Evolutionary conservation across 768 basidiomycete genomes (phyloP).

Genomic region (Podaxis sp.): DNA sequence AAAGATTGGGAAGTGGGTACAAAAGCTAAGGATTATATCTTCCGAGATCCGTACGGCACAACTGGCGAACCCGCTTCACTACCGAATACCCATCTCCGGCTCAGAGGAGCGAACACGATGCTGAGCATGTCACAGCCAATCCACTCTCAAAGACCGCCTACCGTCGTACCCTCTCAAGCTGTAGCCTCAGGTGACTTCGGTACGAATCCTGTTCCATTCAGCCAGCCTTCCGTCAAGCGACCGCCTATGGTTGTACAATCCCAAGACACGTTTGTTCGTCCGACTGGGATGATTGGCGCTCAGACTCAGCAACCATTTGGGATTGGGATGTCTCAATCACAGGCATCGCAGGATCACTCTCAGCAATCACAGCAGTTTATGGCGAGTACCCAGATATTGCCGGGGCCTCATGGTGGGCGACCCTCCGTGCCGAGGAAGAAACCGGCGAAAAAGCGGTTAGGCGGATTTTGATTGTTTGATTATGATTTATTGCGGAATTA

Average conservation of each 20-base stretch:
- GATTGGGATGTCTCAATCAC: conserved; percentile 1
- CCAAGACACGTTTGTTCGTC: not conserved
- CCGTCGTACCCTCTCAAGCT: conserved; percentile 7
- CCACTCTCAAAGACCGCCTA: conserved; percentile 6
- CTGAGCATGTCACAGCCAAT: conserved; percentile 1
- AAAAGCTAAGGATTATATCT: conserved; percentile 50
- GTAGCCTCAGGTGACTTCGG: not conserved
- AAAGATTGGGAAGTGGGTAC: conserved; percentile 66
- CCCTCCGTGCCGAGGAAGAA: conserved; percentile 52
- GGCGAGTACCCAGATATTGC: conserved; percentile 68
- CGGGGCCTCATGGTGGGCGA: conserved; percentile 72
- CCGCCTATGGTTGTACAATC: conserved; percentile 12
- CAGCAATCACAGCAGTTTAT: conserved; percentile 41
- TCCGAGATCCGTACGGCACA: conserved; percentile 54
- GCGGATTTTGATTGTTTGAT: conserved; percentile 58
- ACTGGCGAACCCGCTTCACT: conserved; percentile 17
- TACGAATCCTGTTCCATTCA: not conserved
- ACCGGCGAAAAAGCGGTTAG: conserved; percentile 62
- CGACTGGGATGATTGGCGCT: not conserved
- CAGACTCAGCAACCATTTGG: not conserved
- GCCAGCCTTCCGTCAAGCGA: conserved; percentile 1
- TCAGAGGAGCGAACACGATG: not conserved
- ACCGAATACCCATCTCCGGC: not conserved
- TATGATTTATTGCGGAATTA: not conserved
- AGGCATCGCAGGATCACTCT: conserved; percentile 11